These are phyloP conservation scores for Aeschynomene evenia DNA, from an alignment of 306 rosid genomes.

Conservation along the genomic window DNA sequence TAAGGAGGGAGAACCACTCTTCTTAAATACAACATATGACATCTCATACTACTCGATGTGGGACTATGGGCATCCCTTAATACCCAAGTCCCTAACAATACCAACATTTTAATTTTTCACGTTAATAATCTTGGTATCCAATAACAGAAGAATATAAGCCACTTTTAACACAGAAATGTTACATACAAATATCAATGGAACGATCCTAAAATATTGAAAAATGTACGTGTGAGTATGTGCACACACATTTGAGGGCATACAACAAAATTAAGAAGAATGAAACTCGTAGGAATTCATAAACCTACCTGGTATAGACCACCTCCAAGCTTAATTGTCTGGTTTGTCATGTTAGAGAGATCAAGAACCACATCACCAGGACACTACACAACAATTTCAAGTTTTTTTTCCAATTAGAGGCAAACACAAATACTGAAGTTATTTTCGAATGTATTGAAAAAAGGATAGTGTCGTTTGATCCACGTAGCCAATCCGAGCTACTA, in stretches of 20 bases:
- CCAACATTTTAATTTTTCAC: not conserved
- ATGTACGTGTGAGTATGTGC: not conserved
- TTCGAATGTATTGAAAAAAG: not conserved
- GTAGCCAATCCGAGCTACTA: no score
- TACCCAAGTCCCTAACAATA: no score
- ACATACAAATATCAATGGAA: not conserved
- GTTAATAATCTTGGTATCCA: not conserved
- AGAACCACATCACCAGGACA: conserved; percentile 87
- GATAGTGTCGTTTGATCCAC: no score
- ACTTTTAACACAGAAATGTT: not conserved
- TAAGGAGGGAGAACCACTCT: no score
- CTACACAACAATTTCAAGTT: conserved; percentile 36
- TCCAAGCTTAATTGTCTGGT: conserved; percentile 89
- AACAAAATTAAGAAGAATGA: not conserved
- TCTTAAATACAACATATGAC: no score
- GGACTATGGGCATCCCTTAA: no score
- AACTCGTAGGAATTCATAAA: not conserved
- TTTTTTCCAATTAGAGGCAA: not conserved
- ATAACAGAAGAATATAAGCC: not conserved
- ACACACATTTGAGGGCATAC: not conserved
- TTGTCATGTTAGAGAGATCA: conserved; percentile 73
- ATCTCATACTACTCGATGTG: no score
- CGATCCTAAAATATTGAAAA: not conserved
- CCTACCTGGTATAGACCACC: conserved; percentile 82
- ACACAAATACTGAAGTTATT: not conserved